phyloP scores from a whole-genome alignment of 345 rosid species.

The Dimocarpus longan region DNA sequence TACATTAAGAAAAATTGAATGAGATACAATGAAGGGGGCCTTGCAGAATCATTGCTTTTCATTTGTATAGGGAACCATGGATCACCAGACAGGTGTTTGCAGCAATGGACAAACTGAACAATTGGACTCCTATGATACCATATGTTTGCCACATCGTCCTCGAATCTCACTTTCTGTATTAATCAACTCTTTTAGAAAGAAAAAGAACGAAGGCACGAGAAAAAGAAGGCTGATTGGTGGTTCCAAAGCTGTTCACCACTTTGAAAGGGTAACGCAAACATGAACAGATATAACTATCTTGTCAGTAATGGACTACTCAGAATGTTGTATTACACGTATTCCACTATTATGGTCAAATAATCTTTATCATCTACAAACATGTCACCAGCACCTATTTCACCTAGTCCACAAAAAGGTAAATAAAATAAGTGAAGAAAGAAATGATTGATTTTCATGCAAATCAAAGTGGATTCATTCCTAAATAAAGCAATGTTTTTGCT shows the following conservation, averaged over 20 bases:
- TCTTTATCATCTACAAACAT: constrained; percentile 6
- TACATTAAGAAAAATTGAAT: not conserved
- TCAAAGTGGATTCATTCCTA: not conserved
- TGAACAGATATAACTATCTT: not conserved
- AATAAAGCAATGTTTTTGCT: constrained; percentile 20
- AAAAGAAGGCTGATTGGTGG: too few species aligned
- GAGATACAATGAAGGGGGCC: not conserved
- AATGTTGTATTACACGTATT: constrained; percentile 19
- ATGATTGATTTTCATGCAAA: constrained; percentile 11
- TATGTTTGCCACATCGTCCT: not conserved
- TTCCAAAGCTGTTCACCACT: too few species aligned
- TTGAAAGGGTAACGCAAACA: not conserved
- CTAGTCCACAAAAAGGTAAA: constrained; percentile 12
- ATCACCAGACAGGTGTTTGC: not conserved
- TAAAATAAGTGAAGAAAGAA: not conserved
- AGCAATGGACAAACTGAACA: not conserved
- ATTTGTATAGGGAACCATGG: not conserved
- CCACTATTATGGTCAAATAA: not conserved
- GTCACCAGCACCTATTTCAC: not conserved
- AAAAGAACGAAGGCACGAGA: too few species aligned
- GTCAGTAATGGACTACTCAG: constrained; percentile 40
- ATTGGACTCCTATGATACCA: not conserved
- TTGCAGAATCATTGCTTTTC: not conserved
- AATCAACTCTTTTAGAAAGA: not conserved
- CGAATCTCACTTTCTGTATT: too few species aligned